phyloP scores from a whole-genome alignment of 768 basidiomycete species.

The Sarcomyxa edulis region DNA sequence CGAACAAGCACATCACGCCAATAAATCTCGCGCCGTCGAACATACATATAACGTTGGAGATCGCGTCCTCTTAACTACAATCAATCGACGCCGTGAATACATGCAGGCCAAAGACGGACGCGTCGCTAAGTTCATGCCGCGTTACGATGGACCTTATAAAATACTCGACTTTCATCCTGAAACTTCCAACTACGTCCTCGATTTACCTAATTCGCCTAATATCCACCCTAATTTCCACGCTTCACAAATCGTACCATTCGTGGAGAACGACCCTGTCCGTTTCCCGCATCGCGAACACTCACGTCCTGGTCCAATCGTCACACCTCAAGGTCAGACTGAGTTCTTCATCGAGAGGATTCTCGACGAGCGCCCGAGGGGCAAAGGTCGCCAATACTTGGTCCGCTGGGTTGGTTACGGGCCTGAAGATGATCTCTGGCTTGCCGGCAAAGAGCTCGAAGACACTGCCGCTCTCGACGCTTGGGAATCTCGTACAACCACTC shows the following conservation, averaged over 20 bases:
- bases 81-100: slow-evolving; percentile 20
- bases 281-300: too few species aligned
- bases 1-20: neutral
- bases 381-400: slow-evolving; percentile 6
- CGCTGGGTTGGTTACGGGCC: slow-evolving; percentile 7
- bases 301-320: too few species aligned
- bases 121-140: too few species aligned
- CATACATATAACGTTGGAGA: neutral
- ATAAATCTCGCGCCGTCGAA: neutral
- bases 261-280: too few species aligned
- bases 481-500: too few species aligned
- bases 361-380: slow-evolving; percentile 2
- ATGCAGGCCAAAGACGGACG: too few species aligned
- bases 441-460: neutral
- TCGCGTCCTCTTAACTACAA: slow-evolving; percentile 28
- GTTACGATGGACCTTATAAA: slow-evolving; percentile 22
- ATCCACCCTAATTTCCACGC: slow-evolving; percentile 24
- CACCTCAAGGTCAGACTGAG: neutral
- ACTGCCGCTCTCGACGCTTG: neutral
- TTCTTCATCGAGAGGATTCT: neutral
- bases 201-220: slow-evolving; percentile 12
- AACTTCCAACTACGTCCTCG: slow-evolving; percentile 21
- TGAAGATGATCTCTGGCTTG: slow-evolving; percentile 1
- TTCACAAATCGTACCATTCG: too few species aligned
- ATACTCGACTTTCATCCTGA: slow-evolving; percentile 9